Base-by-base conservation (phyloP, 1,284 basidiomycete species). In the Ustilago trichophora region DNA sequence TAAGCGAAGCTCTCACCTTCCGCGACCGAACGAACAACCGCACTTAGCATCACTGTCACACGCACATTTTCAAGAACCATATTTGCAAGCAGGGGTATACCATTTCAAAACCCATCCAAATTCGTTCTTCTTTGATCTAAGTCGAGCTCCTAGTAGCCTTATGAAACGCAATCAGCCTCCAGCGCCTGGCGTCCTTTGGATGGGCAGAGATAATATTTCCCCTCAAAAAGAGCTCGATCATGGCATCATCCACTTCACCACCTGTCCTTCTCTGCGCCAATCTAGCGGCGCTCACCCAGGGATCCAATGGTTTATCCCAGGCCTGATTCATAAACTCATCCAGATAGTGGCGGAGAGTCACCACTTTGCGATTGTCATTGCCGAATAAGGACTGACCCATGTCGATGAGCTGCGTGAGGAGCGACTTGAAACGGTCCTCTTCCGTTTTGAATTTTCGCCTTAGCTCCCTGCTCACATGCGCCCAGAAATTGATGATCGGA, bases 291-390 rank as follows among this genome's bases (percentile, higher is more conserved):
- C 60, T 64, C 19, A 68, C 58, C 57, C 58, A 68, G 13, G 66
- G 66, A 52, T 69, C 66, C 32, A 63, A 18, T 27, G 66, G 66
- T 15, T 38, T 38, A 16, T 69, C 66, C 66, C 66, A 69, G 1
- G 59, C 59, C 22, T 62, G 59, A 27, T 69, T 69, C 59, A 69
- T 58, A 10, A 69, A 58, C 15, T 56, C 59, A 33, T 69, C 65
- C 50, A 63, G 29, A 31, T 68, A 68, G 25, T 58, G 54, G 10
- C 59, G 51, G 3, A 59, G 51, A n/a, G 51, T 51, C 3, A 58
- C 42, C 19, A 63, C 44, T 16, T 63, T 58, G 18, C 54, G 36
- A 26, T 48, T 51, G 31, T 63, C 48, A 8, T 35, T 13, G 11
- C 47, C 50, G 32, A 63, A 63, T 15, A 63, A 44, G 1, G 59